Evolutionary conservation across 2,329 filamentous ascomycete species (phyloP), one percentile per base, ranked within the genome.

Genomic region (Fusarium succisae): DNA sequence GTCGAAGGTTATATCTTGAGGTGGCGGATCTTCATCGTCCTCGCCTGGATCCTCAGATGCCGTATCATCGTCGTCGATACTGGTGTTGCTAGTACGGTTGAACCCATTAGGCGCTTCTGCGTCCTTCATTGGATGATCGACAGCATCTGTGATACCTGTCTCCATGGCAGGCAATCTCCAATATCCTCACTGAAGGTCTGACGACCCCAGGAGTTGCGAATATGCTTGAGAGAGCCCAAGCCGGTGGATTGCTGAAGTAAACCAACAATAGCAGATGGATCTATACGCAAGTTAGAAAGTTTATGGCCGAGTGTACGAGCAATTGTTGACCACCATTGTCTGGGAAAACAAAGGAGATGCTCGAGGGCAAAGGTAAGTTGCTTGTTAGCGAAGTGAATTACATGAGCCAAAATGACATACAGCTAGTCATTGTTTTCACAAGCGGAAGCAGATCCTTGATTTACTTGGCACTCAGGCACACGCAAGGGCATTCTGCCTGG

Each of bases 81-180:
- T 73, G 53, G 73, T 73, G 51, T 63, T 73, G 39, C 62, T 66
- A 17, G 55, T 63, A 38, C 61, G 72, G 13, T 61, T 69, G 48
- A 77, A 38, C 18, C 77, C 79, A 53, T 81, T 82, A 11, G 77
- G 41, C 32, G 63, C 66, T 59, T 79, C 81, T 24, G 79, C 85
- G 74, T 86, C 85, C 51, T 80, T 78, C 83, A 86, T 85, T 44
- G 81, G 82, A 69, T 84, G 82, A 54, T 87, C 85, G 48, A 84
- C 84, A 53, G 80, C 79, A 57, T 86, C 85, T 83, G 85, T 84
- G 64, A 76, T 84, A 63, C 48, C 60, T 51, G 43, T 28, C 47
- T 75, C 65, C 72, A 74, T 75, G 32, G 17, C 47, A 53, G 54
- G 41, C 43, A 30, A 54, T 41, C 51, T 26, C 22, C 26, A 45